Evolutionary conservation across 257 asterid species (phyloP), one percentile per base, ranked within the genome.

Genomic region (Petrea volubilis): DNA sequence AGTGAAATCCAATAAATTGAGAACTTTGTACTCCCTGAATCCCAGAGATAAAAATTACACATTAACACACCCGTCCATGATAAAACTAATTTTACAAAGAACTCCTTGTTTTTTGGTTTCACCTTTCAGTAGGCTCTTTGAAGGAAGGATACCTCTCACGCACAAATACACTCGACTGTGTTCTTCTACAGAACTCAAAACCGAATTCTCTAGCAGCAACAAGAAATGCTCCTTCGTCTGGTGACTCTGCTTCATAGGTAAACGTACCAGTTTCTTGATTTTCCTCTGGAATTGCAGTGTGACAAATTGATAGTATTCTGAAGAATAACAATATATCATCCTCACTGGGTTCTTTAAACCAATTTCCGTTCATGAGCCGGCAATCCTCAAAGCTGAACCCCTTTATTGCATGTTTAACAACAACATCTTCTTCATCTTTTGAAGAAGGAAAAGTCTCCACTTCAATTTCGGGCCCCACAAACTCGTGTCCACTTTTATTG

Each of bases 151-250:
- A 84, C 80, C 84, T 81, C 83, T 93, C 97, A 18, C 81, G 86
- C 55, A 93, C 92, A 79, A 70, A 67, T 55, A 89, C 77, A 72
- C 86, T 80, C 33, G 96, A 83, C 76, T 86, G 96, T 58, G 98
- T 90, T 88, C 98, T 87, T 80, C 77, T 90, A 78, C 85, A 87
- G 60, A 93, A 88, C 82, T 90, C 98, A 75, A 93, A 93, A 55
- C 98, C 98, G 47, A 93, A 88, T 87, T 93, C 98, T 80, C 96
- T 89, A 41, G 96, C 98, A 36, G 98, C 96, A 75, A 91, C 87
- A 68, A 93, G 91, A 83, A 93, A 93, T 28, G 98, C 80, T 27
- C 89, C 87, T 86, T 93, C 98, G 78, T 93, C 98, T 0, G 98
- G 98, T 3, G 98, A 93, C 52, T 93, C 98, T 40, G 96, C 96